phyloP scores from a whole-genome alignment of 2,329 filamentous ascomycete genomes.

The Purpureocillium lavendulum region DNA sequence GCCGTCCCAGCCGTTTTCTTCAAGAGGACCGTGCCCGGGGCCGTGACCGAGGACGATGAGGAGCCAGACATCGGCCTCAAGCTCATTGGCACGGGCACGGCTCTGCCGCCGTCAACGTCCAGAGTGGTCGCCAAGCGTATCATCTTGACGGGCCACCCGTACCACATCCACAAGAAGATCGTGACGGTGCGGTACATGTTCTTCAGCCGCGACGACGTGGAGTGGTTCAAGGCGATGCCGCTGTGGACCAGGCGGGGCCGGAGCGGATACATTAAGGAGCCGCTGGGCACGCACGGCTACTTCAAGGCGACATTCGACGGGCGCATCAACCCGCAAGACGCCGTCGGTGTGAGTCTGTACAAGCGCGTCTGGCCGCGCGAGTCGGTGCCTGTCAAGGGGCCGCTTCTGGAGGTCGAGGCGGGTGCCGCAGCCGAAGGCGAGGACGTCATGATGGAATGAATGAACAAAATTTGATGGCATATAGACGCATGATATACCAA shows the following conservation, averaged over 20 bases:
- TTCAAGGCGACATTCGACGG: conserved; percentile 98
- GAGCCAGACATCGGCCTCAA: conserved; percentile 47
- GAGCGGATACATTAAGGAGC: conserved; percentile 88
- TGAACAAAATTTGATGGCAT: background rate
- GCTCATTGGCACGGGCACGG: conserved; percentile 80
- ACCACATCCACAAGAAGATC: conserved; percentile 97
- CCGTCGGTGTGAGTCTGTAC: conserved; percentile 82
- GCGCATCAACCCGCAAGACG: conserved; percentile 91
- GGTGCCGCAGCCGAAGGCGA: conserved; percentile 13
- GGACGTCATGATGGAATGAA: conserved; percentile 25
- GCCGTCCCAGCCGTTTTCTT: conserved; percentile 86
- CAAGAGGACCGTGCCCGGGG: conserved; percentile 45
- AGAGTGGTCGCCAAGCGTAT: conserved; percentile 90
- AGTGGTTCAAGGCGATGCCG: conserved; percentile 95
- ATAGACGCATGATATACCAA: conserved; percentile 10
- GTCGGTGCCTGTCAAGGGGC: conserved; percentile 40
- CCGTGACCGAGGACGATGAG: conserved; percentile 32
- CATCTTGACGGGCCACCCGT: conserved; percentile 90
- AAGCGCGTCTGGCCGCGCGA: conserved; percentile 77
- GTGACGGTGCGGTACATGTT: conserved; percentile 99
- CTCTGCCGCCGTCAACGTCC: conserved; percentile 64
- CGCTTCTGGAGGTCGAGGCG: conserved; percentile 27
- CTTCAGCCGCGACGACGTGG: conserved; percentile 91
- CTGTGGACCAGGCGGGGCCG: conserved; percentile 88
- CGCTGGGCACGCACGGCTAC: conserved; percentile 94